Base-by-base conservation (phyloP, 2,329 filamentous ascomycete genomes). In the Bipolaris cookei region DNA sequence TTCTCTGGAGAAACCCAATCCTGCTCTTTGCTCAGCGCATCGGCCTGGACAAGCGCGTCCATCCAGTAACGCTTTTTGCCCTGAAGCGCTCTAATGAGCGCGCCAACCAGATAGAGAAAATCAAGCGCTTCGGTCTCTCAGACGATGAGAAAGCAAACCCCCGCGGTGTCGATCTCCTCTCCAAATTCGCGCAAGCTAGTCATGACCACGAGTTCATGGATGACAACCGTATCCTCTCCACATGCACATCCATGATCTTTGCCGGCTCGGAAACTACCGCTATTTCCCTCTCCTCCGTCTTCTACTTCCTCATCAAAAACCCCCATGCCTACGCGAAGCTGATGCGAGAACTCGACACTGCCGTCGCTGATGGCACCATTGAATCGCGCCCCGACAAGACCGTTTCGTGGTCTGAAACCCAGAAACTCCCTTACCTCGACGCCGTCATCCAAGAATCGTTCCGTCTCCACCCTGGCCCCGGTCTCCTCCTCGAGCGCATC, bases 221-320 rank as follows among this genome's bases (percentile, higher is more conserved):
- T 21, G 86, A 91, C 66, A 82, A 81, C 3, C 81, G 89, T 7
- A 88, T 91, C 10, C 85, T 89, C 62, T 88, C 88, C 6, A 88
- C 90, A 77, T 88, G 87, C 47, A 84, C 88, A n/a, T 86, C 82
- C 56, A 90, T 90, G 88, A 78, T 82, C 60, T 84, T 90, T 64
- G 91, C 91, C 0, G 90, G 90, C 3, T 89, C 86, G 2, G 91
- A 95, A 75, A 94, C 90, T 0, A 94, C 90, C 0, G 90, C 89
- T 37, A 93, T 93, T 69, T 86, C 84, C 6, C 81, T 93, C 0
- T 84, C 85, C 5, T 83, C 87, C 6, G 84, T 92, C 0, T 90
- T 94, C 68, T 93, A 93, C 76, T 88, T 87, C 73, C 77, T 93
- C 3, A 80, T 92, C 34, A 88, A 87, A 68, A 84, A 87, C 65